Evolutionary conservation across 352 stramenopile species (phyloP).

Genomic region (Phytophthora sp.): DNA sequence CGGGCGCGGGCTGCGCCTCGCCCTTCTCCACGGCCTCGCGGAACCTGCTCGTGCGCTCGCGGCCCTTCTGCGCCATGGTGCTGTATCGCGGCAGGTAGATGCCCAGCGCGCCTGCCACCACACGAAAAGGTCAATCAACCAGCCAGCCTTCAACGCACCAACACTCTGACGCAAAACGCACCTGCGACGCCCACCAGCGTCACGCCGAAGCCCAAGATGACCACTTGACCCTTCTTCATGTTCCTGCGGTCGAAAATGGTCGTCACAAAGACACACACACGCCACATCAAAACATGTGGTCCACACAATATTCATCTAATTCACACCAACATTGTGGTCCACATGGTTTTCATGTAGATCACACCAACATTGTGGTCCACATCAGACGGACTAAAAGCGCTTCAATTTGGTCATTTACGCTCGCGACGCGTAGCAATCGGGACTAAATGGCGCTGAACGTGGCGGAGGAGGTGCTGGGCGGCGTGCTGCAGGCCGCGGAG

Average conservation of each 20-base stretch:
- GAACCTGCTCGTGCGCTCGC: conserved; percentile 38
- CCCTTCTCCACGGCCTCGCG: conserved; percentile 17
- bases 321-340: too few relatives aligned
- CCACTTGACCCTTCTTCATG: conserved; percentile 39
- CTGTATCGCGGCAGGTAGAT: conserved; percentile 57
- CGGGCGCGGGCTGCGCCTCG: neutral
- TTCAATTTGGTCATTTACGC: neutral
- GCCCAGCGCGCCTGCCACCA: conserved; percentile 23
- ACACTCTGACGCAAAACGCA: conserved; percentile 1
- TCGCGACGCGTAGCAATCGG: too few relatives aligned
- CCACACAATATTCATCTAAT: too few relatives aligned
- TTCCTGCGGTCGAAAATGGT: conserved; percentile 1
- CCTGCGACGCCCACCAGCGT: conserved; percentile 42
- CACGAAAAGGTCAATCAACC: too few relatives aligned
- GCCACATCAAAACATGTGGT: neutral
- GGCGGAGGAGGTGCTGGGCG: conserved; percentile 58
- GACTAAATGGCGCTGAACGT: conserved; percentile 47
- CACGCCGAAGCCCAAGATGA: conserved; percentile 41
- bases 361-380: too few relatives aligned
- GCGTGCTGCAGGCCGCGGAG: conserved; percentile 63
- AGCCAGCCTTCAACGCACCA: too few relatives aligned
- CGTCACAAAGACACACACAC: conserved; percentile 1
- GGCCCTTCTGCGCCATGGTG: conserved; percentile 39
- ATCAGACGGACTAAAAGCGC: too few relatives aligned
- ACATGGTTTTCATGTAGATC: too few relatives aligned